Percentiles rank a stretch among this genome's conserved stretches.
phyloP scores from a whole-genome alignment of 2,329 filamentous ascomycete genomes.

The Dendryphion nanum region DNA sequence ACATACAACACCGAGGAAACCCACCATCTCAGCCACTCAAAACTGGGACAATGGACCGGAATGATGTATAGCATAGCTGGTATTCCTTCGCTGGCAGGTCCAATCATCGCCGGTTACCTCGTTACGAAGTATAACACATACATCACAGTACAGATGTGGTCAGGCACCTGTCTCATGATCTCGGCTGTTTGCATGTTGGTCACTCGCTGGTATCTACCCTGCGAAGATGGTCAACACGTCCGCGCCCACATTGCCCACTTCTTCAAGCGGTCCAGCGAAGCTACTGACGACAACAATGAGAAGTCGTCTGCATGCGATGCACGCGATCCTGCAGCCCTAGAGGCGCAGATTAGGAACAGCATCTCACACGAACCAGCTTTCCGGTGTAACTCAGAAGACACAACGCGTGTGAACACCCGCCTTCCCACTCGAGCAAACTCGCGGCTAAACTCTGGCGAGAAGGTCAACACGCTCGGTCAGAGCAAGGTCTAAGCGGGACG shows the following conservation, averaged over 20 bases:
- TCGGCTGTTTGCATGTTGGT: slow-evolving; percentile 43
- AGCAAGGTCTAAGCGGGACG: no score
- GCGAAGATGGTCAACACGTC: slow-evolving; percentile 23
- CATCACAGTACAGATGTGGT: slow-evolving; percentile 49
- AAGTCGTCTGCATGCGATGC: not conserved
- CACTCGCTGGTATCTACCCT: slow-evolving; percentile 31
- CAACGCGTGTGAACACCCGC: no score
- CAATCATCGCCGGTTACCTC: slow-evolving; percentile 48
- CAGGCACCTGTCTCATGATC: slow-evolving; percentile 42
- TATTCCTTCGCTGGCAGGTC: slow-evolving; percentile 46
- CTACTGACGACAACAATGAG: not conserved
- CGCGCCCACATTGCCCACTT: slow-evolving; percentile 13
- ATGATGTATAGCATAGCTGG: slow-evolving; percentile 53
- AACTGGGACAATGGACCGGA: slow-evolving; percentile 52
- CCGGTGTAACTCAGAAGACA: no score
- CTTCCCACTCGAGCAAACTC: not conserved
- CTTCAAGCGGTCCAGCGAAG: slow-evolving; percentile 1
- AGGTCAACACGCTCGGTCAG: no score
- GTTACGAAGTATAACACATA: slow-evolving; percentile 43
- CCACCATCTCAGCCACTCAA: slow-evolving; percentile 28
- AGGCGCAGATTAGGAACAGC: no score
- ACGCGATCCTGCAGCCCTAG: no score
- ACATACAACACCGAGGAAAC: slow-evolving; percentile 31
- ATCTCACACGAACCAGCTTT: no score
- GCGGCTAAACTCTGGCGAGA: not conserved